Percentiles rank a stretch among this genome's conserved stretches.
Evolutionary conservation across 2,329 filamentous ascomycete species (phyloP).

Genomic region (Juglanconis juglandina): DNA sequence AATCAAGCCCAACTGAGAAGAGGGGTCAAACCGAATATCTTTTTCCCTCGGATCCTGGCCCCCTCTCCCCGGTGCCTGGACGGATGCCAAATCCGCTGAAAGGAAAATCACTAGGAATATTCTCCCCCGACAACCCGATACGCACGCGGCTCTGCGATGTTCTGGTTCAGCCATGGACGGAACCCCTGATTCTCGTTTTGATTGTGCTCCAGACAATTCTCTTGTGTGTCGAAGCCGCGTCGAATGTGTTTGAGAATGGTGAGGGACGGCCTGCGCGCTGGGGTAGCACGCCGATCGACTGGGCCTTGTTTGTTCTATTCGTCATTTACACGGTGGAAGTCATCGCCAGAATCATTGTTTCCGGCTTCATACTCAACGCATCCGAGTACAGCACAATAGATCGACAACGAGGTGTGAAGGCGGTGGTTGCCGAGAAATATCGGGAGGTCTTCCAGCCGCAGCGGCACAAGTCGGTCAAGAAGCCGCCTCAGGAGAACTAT

Average conservation of each 20-base stretch:
- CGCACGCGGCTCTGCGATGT: slow-evolving; percentile 75
- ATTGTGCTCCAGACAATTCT: slow-evolving; percentile 86
- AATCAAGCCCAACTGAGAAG: slow-evolving; percentile 45
- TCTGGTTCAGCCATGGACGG: slow-evolving; percentile 79
- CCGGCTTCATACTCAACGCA: slow-evolving; percentile 87
- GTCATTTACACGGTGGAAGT: slow-evolving; percentile 86
- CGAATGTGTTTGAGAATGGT: slow-evolving; percentile 63
- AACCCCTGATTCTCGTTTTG: slow-evolving; percentile 79
- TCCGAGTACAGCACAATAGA: slow-evolving; percentile 89
- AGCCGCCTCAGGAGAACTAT: slow-evolving; percentile 42
- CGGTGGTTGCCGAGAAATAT: slow-evolving; percentile 73
- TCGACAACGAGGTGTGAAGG: slow-evolving; percentile 68
- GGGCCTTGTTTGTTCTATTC: slow-evolving; percentile 78
- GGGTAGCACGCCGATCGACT: slow-evolving; percentile 70
- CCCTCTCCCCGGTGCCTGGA: slow-evolving; percentile 27
- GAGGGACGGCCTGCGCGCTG: slow-evolving; percentile 61
- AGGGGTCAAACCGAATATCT: slow-evolving; percentile 30
- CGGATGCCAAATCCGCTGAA: slow-evolving; percentile 71
- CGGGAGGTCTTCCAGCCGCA: slow-evolving; percentile 78
- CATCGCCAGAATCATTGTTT: slow-evolving; percentile 80
- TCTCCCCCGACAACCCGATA: slow-evolving; percentile 73
- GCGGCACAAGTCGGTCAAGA: slow-evolving; percentile 64
- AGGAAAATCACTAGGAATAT: slow-evolving; percentile 81
- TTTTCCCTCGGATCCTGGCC: slow-evolving; percentile 28
- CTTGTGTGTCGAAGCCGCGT: slow-evolving; percentile 78